Percentiles rank a stretch among this genome's conserved stretches.
Conservation (phyloP, 139 green algal genomes). For the Protoeuglena noctilucae region DNA sequence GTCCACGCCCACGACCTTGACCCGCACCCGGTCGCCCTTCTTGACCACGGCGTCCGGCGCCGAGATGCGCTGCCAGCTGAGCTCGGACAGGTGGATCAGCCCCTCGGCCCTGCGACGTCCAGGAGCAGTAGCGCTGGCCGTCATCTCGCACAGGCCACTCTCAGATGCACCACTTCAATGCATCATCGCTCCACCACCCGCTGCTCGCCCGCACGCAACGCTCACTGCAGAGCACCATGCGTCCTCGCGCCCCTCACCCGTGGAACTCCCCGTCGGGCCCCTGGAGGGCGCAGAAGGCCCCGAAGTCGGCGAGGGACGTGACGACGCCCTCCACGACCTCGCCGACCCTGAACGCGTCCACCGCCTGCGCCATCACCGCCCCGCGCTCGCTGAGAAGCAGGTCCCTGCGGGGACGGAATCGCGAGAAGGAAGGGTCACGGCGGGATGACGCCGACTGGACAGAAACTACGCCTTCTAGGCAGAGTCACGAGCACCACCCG, state of each 20-base stretch:
- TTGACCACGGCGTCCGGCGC: constrained; percentile 17
- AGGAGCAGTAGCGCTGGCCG: too few species aligned
- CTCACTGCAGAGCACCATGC: too few species aligned
- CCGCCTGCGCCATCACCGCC: constrained; percentile 20
- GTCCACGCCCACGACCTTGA: constrained; percentile 17
- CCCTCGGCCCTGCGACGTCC: constrained; percentile 18
- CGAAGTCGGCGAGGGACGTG: constrained; percentile 23
- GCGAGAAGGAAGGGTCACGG: background rate
- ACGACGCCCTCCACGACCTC: constrained; percentile 22
- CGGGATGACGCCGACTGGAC: background rate
- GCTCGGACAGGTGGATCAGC: constrained; percentile 32
- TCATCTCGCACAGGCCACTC: background rate
- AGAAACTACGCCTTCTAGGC: background rate
- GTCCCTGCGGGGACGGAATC: constrained; percentile 4
- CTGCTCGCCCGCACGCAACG: too few species aligned
- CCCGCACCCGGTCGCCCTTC: constrained; percentile 8
- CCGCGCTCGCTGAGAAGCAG: constrained; percentile 28
- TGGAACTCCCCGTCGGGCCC: constrained; percentile 7
- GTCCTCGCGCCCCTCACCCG: too few species aligned
- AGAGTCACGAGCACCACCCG: background rate
- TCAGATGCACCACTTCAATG: background rate
- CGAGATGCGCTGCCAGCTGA: constrained; percentile 25
- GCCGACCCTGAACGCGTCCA: constrained; percentile 14
- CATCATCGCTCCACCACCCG: too few species aligned
- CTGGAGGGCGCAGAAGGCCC: constrained; percentile 29